These are phyloP conservation scores for Backusella parvicylindrica DNA, from an alignment of 192 early-diverging fungal genomes.

Conservation along the genomic window DNA sequence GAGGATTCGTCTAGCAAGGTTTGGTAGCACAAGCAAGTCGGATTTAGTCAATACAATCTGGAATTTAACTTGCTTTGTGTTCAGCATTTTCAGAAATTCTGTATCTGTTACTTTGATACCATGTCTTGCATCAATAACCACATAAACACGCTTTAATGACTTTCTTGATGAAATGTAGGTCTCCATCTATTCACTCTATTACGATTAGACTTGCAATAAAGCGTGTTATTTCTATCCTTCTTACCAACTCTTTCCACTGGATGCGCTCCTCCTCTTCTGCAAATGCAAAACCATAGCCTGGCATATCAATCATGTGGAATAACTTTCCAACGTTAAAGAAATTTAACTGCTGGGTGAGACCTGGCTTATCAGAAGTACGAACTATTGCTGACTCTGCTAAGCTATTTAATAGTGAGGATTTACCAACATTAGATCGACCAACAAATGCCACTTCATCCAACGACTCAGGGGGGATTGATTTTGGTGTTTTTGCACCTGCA, in stretches of 20 bases:
- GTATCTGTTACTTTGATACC: conserved; percentile 58
- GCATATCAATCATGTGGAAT: conserved; percentile 76
- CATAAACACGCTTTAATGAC: conserved; percentile 57
- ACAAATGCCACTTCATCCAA: conserved; percentile 41
- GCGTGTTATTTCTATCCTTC: background rate
- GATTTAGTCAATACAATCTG: conserved; percentile 71
- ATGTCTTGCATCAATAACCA: conserved; percentile 77
- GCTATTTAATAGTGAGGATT: conserved; percentile 72
- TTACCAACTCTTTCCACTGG: conserved; percentile 60
- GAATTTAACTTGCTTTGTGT: conserved; percentile 42
- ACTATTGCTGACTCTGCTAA: conserved; percentile 58
- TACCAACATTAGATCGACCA: conserved; percentile 75
- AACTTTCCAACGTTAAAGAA: conserved; percentile 64
- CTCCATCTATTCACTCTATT: conserved; percentile 51
- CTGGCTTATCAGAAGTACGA: conserved; percentile 68
- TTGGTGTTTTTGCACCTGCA: conserved; percentile 39
- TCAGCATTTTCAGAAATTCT: conserved; percentile 50
- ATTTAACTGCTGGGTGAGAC: conserved; percentile 78
- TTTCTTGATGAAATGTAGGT: conserved; percentile 55
- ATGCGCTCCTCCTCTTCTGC: conserved; percentile 55
- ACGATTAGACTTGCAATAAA: background rate
- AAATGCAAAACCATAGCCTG: conserved; percentile 80
- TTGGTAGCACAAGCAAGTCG: conserved; percentile 59
- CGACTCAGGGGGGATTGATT: conserved; percentile 34
- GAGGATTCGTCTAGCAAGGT: conserved; percentile 60